Base-by-base conservation (phyloP, 257 asterid genomes). In the Verbascum thapsus region DNA sequence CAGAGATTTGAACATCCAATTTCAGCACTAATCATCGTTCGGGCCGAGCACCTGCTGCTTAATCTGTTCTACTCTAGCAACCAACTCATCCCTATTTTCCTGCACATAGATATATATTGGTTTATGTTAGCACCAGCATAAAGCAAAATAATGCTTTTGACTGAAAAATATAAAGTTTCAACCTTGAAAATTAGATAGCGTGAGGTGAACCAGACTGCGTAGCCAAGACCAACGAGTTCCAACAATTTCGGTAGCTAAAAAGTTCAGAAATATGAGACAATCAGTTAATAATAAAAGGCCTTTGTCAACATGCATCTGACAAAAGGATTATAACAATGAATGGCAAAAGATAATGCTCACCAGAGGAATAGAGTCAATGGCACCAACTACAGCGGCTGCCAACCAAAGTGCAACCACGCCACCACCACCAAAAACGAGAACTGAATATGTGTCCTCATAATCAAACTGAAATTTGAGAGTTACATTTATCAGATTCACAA, bases 141-240 rank as follows among this genome's bases (percentile, higher is more conserved):
- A 39, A 5, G 38, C 10, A 42, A 15, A 30, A 17, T n/a, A n/a
- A n/a, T n/a, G n/a, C n/a, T n/a, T n/a, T n/a, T n/a, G n/a, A n/a
- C n/a, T n/a, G n/a, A n/a, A n/a, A n/a, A n/a, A n/a, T n/a, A n/a
- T 22, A 18, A 56, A 26, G 23, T 12, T 51, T 68, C 19, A 55
- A 88, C 98, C 96, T 91, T 83, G 74, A 91, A 83, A 40, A 91
- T 66, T 5, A 91, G 78, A 67, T 79, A 91, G 40, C 96, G 94
- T 37, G 80, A 66, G 72, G 62, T 79, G 81, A 88, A 91, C 98
- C 96, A 88, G 64, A 86, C 4, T 0, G 87, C 63, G 80, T 88
- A 91, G 74, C 87, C 85, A 47, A 91, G 86, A 55, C 98, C 98
- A 8, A 52, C 13, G 37, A 52, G 58, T 23, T 52, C 58, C 58